Evolutionary conservation across 352 stramenopile genomes (phyloP), one percentile per base, ranked within the genome.

Genomic region (Pythium graminicola): DNA sequence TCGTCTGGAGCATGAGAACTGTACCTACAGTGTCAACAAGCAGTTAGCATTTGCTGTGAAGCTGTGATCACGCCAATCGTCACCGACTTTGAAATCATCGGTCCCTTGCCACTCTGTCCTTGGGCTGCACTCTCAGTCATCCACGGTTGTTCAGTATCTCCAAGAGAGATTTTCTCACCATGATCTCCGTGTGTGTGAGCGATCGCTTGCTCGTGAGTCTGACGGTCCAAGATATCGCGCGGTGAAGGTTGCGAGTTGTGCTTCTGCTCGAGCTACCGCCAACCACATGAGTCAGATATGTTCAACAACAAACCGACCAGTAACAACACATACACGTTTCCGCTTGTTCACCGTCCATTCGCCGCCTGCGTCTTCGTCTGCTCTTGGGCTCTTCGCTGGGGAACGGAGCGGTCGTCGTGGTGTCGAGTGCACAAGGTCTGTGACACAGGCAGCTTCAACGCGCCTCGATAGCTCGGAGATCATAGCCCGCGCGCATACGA

Each of bases 1-100:
- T 63, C 66, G 36, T 58, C 69, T 17, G 26, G 39, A 42, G 77
- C 67, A 6, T 83, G 44, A 13, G 36, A 42, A 3, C 58, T 54
- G 48, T 81, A 73, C 53, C 74, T 85, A 51, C 4, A 26, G 28
- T 45, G 39, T 22, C 23, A 6, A 38, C 13, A 50, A 22, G 7
- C 4, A 10, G 17, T 50, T n/a, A 26, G 11, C 35, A 19, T 23
- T 9, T 29, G 16, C 19, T 45, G n/a, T 45, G 39, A 13, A 45
- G 3, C 20, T 14, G 7, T 52, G 24, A 29, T 8, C 9, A 35
- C n/a, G 17, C 3, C 29, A 22, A 1, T 11, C 28, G 14, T 19
- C 17, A 27, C 48, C 8, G 52, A 63, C 55, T 52, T 63, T 1
- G 48, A 31, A 16, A 63, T 16, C 28, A 63, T 29, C 24, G 57